Evolutionary conservation across 306 rosid genomes (phyloP).

Genomic region (Cyamopsis tetragonoloba): DNA sequence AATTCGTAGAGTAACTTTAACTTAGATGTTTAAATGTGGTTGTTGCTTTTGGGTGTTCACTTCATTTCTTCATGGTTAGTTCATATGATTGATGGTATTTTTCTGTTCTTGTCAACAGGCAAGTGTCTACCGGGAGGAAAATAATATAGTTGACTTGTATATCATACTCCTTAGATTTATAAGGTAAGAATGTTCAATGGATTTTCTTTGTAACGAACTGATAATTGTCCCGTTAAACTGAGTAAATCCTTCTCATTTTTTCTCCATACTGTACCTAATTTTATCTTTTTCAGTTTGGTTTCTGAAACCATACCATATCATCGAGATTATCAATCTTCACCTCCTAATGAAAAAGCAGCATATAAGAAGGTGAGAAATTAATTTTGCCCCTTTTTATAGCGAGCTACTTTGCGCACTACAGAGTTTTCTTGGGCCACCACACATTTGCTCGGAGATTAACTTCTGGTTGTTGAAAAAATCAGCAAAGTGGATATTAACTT

Average conservation of each 20-base stretch:
- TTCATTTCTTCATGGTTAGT: constrained; percentile 12
- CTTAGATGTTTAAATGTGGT: not conserved
- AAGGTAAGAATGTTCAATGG: constrained; percentile 46
- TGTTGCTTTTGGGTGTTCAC: constrained; percentile 7
- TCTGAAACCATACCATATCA: constrained; percentile 92
- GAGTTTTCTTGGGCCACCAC: too few relatives aligned
- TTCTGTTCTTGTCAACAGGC: constrained; percentile 53
- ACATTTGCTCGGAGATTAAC: too few relatives aligned
- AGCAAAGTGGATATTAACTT: too few relatives aligned
- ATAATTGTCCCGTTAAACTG: not conserved
- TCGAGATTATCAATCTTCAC: constrained; percentile 65
- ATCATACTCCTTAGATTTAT: constrained; percentile 87
- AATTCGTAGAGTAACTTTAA: constrained; percentile 10
- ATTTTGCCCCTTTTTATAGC: constrained; percentile 4
- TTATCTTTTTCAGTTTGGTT: constrained; percentile 59
- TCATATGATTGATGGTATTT: constrained; percentile 6
- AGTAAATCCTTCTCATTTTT: not conserved
- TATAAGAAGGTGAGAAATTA: constrained; percentile 58
- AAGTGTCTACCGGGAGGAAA: constrained; percentile 71
- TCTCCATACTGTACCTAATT: not conserved
- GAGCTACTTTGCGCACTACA: too few relatives aligned
- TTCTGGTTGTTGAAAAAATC: too few relatives aligned
- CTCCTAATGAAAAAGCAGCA: constrained; percentile 46
- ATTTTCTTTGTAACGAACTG: constrained; percentile 12
- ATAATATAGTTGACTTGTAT: constrained; percentile 78